Base-by-base conservation (phyloP, 768 basidiomycete genomes). In the Rossbeevera mucosa region DNA sequence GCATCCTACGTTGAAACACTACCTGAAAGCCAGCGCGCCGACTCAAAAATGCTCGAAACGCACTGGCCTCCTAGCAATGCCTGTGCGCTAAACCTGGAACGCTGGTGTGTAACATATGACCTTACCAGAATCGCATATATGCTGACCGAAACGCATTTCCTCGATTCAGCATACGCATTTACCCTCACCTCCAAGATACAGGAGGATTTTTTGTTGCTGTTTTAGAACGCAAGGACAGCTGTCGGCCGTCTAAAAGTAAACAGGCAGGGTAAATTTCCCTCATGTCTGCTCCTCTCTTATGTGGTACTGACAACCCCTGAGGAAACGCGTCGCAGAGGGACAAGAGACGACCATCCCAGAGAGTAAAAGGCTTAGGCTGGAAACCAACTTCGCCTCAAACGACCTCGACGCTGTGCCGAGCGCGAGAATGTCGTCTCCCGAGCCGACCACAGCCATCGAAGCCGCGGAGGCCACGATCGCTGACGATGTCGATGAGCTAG, bases 141-240 rank as follows among this genome's bases (percentile, higher is more conserved):
- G 22, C 21, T 53, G 36, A 64, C 20, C 41, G 11, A 40, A 18
- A 28, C 2, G 16, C 29, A 36, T 36, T 25, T 40, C 13, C 47
- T 9, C 51, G 16, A 31, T 13, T 20, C 30, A 96, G 94, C 60
- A 72, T 97, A 68, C 81, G 96, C 33, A 82, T 98, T 56, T 90
- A 95, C 64, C 94, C 96, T 2, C 94, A 98, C 66, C 73, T 96
- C 8, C 96, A 98, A 69, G 90, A 99, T 63, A 91, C 94, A 0
- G 96, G 96, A 3, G 96, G 94, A 0, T 99, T 99, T 72, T 99
- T 96, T 64, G 84, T 99, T n/a, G 93, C 93, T 11, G 88, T 96
- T 0, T 68, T 97, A 30, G 79, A 87, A 64, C 80, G 77, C 62
- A 80, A 72, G 48, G 53, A 58, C 14, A 53, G 24, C 9, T 44